Evolutionary conservation across 495 filamentous ascomycete species (phyloP), one percentile per base, ranked within the genome.

Genomic region (Neohortaea acidophila): DNA sequence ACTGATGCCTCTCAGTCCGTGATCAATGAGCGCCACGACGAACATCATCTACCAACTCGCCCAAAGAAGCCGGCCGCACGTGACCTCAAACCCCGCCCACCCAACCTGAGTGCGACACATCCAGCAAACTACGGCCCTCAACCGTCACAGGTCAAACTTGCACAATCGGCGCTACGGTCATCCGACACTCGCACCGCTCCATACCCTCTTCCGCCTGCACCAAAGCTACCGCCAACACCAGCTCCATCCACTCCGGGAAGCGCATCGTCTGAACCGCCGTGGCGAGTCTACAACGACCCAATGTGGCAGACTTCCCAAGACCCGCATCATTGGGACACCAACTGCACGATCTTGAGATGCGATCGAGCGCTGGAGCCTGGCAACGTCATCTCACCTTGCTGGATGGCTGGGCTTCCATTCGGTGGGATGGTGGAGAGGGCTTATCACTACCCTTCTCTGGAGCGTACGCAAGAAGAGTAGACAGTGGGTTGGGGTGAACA

Each of bases 361-460:
- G 38, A 32, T 2, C 22, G 8, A 13, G 11, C 12, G 5, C 20
- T 26, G n/a, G 32, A 35, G 12, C 11, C 19, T 10, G 39, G 39
- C 3, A 35, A 35, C 20, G 32, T 34, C 1, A 8, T 27, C 1
- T 42, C 39, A 23, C 39, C 39, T 15, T 25, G 15, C 21, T 25
- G n/a, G 10, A 35, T 42, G 30, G 24, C 36, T 14, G 39, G 31
- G 7, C 21, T 42, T 2, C 39, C 39, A 2, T 42, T 35, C 17
- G 39, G 39, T 21, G 39, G 39, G 5, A 36, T 42, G 39, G 26
- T 35, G 8, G 39, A 42, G 31, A 33, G 13, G 35, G 21, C 35
- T 38, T 23, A 25, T 24, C 4, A 6, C 13, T 38, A 38, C 11
- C 28, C 28, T 30, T 30, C 28, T n/a, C n/a, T n/a, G n/a, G n/a